These are phyloP conservation scores for Pueraria montana DNA, from an alignment of 306 rosid genomes.

Conservation along the genomic window DNA sequence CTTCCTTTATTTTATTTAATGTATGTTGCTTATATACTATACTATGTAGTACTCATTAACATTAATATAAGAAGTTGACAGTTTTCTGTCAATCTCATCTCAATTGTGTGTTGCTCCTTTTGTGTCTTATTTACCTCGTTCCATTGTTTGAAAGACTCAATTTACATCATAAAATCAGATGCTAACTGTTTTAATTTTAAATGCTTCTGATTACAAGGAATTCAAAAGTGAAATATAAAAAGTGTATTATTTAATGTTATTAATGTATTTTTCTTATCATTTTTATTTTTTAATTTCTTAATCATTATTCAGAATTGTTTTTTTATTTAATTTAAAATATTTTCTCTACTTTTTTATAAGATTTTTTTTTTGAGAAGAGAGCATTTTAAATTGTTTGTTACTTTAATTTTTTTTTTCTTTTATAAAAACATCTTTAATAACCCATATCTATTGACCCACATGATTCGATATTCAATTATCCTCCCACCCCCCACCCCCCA, in stretches of 20 bases:
- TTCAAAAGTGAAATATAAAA: no score
- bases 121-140: background rate
- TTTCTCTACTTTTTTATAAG: background rate
- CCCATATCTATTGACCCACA: no score
- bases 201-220: no score
- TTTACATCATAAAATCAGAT: background rate
- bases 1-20: background rate
- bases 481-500: no score
- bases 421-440: background rate
- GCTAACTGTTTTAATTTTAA: background rate
- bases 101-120: background rate
- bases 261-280: no score
- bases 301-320: background rate
- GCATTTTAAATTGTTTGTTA: background rate
- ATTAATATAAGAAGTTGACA: background rate
- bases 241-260: background rate
- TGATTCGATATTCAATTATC: no score
- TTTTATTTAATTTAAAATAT: background rate
- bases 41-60: background rate
- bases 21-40: background rate
- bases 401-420: no score
- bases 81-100: slow-evolving; percentile 21
- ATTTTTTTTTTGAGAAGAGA: background rate
- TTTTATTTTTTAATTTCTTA: background rate
- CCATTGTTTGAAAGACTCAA: background rate